Conservation (phyloP, 345 rosid species). For the Linum trigynum region DNA sequence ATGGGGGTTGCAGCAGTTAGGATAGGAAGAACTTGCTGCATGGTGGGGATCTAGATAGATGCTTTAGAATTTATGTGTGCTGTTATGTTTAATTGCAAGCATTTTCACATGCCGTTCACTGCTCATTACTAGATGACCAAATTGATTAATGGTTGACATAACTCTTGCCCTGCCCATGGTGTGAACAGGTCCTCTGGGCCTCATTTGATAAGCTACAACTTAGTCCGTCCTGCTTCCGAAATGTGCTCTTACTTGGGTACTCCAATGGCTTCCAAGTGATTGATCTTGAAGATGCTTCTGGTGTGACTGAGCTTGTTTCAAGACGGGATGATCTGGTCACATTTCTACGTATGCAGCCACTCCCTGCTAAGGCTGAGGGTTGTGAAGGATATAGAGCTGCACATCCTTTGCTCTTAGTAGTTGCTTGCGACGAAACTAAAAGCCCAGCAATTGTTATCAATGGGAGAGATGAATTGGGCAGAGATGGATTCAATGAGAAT, state of each 20-base stretch:
- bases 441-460: conserved; percentile 30
- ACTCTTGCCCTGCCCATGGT: not conserved
- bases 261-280: conserved; percentile 89
- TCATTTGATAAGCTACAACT: conserved; percentile 85
- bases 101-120: too few relatives aligned
- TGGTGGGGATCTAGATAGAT: too few relatives aligned
- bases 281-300: conserved; percentile 89
- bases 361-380: conserved; percentile 32
- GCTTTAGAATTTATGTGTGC: too few relatives aligned
- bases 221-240: conserved; percentile 37
- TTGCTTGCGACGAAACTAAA: conserved; percentile 34
- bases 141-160: not conserved
- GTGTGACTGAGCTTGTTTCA: conserved; percentile 66
- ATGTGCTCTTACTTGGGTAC: conserved; percentile 68
- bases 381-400: conserved; percentile 38
- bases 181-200: conserved; percentile 72
- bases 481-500: conserved; percentile 26
- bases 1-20: too few relatives aligned
- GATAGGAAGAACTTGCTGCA: too few relatives aligned
- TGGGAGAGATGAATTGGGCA: conserved; percentile 34
- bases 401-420: conserved; percentile 70
- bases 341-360: conserved; percentile 76
- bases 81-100: too few relatives aligned
- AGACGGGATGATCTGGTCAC: conserved; percentile 71
- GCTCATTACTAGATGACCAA: not conserved